Evolutionary conservation across 352 stramenopile genomes (phyloP).

Genomic region (Globisporangium megalacanthum): DNA sequence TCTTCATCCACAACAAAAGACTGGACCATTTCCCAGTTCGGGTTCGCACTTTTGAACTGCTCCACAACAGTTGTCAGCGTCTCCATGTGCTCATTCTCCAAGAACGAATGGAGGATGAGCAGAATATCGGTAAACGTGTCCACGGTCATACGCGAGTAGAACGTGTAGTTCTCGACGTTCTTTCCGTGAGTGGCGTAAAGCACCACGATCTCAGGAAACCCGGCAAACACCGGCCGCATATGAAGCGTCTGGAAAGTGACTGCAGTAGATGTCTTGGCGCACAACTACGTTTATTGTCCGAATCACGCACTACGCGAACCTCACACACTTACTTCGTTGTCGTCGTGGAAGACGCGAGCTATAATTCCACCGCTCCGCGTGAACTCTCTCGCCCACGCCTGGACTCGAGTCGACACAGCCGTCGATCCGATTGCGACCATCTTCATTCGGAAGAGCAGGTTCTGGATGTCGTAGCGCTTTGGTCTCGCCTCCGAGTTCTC

Average conservation of each 20-base stretch:
- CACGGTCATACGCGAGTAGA: neutral
- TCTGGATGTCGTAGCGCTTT: neutral
- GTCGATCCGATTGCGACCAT: neutral
- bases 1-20: conserved; percentile 20
- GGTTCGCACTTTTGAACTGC: conserved; percentile 15
- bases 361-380: neutral
- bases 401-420: neutral
- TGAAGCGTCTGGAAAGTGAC: neutral
- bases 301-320: neutral
- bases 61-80: neutral
- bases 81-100: neutral
- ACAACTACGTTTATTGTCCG: neutral
- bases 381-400: neutral
- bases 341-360: neutral
- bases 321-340: neutral
- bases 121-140: neutral
- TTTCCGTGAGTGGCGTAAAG: neutral
- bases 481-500: neutral
- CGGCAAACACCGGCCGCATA: neutral
- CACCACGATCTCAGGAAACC: neutral
- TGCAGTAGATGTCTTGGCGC: neutral
- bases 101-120: neutral
- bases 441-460: neutral
- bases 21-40: conserved; percentile 2
- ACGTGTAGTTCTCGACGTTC: neutral